Conservation (phyloP, 108 stramenopile genomes). For the Phaeodactylum tricornutum region DNA sequence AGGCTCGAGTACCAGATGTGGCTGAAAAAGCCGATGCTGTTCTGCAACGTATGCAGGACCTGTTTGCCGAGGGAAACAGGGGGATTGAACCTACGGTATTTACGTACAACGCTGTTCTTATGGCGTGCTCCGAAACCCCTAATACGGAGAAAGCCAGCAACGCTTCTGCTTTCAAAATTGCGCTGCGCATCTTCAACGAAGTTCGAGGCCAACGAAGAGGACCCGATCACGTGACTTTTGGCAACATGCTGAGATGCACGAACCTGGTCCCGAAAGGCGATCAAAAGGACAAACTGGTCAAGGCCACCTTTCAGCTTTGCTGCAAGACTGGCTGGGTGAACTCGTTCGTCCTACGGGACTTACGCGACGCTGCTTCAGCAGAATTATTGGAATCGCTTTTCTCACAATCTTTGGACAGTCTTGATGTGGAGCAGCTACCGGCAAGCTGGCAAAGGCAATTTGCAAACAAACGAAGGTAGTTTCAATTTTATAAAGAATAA, state of each 20-base stretch:
- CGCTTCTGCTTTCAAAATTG: constrained; percentile 30
- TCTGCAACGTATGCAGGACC: constrained; percentile 45
- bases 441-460: constrained; percentile 4
- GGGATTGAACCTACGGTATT: constrained; percentile 33
- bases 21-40: constrained; percentile 36
- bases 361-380: constrained; percentile 11
- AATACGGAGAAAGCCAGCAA: constrained; percentile 5
- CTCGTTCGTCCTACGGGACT: constrained; percentile 26
- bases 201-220: constrained; percentile 6
- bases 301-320: constrained; percentile 27
- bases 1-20: constrained; percentile 26
- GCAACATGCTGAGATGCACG: constrained; percentile 28
- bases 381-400: constrained; percentile 16
- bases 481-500: no score
- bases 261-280: constrained; percentile 25
- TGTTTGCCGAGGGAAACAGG: constrained; percentile 3
- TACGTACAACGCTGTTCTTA: constrained; percentile 43
- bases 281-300: constrained; percentile 21
- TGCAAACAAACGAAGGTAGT: no score
- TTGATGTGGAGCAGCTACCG: constrained; percentile 16
- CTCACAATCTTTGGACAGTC: constrained; percentile 3
- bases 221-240: constrained; percentile 39
- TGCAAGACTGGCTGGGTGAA: constrained; percentile 25
- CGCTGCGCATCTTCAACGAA: constrained; percentile 21
- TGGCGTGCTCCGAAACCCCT: constrained; percentile 26